Conservation (phyloP, 2,329 filamentous ascomycete species). For the Hirsutella thompsonii region DNA sequence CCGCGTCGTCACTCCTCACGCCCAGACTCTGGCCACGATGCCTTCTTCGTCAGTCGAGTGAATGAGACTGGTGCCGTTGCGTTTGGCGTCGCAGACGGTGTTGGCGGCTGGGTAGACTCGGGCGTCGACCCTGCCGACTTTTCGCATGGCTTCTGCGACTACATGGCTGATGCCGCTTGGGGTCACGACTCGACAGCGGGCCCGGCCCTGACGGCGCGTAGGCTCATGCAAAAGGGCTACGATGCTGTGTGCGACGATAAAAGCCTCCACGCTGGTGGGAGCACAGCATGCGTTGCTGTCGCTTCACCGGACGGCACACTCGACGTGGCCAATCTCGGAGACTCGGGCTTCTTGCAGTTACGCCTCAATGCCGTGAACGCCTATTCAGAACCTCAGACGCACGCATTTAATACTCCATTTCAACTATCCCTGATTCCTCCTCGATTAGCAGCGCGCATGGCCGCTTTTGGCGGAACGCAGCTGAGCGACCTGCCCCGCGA, state of each 20-base stretch:
- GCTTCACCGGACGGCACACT: constrained; percentile 59
- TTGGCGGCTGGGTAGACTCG: constrained; percentile 88
- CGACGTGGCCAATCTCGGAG: constrained; percentile 86
- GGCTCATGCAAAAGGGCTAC: constrained; percentile 74
- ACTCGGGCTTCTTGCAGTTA: constrained; percentile 85
- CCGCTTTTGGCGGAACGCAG: constrained; percentile 69
- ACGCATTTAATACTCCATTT: constrained; percentile 95
- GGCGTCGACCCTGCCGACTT: constrained; percentile 92
- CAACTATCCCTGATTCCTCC: constrained; percentile 83
- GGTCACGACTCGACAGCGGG: constrained; percentile 30
- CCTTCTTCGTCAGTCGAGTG: constrained; percentile 83
- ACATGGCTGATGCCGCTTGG: constrained; percentile 72
- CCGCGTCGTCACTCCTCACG: constrained; percentile 28
- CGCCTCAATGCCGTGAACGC: constrained; percentile 75
- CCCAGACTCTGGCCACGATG: constrained; percentile 81
- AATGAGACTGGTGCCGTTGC: constrained; percentile 60
- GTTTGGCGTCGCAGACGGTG: constrained; percentile 85
- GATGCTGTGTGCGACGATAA: constrained; percentile 65
- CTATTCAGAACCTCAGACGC: constrained; percentile 76
- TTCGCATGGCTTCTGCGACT: constrained; percentile 82
- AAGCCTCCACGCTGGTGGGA: constrained; percentile 68
- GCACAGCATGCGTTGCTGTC: constrained; percentile 82
- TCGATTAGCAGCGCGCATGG: constrained; percentile 64
- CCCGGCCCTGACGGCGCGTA: constrained; percentile 43
- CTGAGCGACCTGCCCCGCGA: constrained; percentile 76